Conservation (phyloP, 768 basidiomycete species). For the Leccinellum luteum region DNA sequence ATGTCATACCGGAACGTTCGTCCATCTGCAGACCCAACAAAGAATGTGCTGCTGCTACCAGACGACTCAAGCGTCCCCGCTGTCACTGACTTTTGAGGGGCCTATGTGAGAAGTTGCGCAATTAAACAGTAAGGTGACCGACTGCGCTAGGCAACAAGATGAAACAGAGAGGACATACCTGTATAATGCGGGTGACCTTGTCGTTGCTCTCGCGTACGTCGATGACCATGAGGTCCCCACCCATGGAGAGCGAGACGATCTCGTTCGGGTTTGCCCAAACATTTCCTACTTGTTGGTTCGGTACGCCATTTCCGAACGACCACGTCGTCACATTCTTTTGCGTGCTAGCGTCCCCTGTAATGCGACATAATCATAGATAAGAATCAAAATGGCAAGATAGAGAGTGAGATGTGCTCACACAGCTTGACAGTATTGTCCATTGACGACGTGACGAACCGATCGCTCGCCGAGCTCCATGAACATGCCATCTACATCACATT, state of each 20-base stretch:
- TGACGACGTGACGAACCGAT: conserved; percentile 73
- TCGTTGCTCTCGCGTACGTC: conserved; percentile 62
- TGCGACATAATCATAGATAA: background rate
- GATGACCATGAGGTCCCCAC: conserved; percentile 78
- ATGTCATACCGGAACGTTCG: conserved; percentile 65
- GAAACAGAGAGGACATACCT: conserved; percentile 41
- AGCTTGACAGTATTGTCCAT: conserved; percentile 86
- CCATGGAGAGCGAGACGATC: conserved; percentile 81
- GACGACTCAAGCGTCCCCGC: conserved; percentile 45
- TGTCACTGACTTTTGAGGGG: conserved; percentile 79
- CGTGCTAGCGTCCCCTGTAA: conserved; percentile 76
- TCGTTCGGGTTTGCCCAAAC: conserved; percentile 72
- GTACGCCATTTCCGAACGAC: conserved; percentile 70
- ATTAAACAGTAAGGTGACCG: background rate
- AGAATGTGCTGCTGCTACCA: conserved; percentile 54
- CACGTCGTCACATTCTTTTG: conserved; percentile 66
- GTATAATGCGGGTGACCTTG: conserved; percentile 58
- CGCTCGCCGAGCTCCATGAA: conserved; percentile 80
- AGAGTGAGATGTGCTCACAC: conserved; percentile 43
- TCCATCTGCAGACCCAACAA: conserved; percentile 80
- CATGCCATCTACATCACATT: conserved; percentile 53
- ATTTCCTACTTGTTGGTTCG: conserved; percentile 84
- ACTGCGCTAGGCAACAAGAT: background rate
- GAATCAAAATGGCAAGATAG: background rate
- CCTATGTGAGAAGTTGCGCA: conserved; percentile 39